Evolutionary conservation across 106 monocot species (phyloP), one percentile per base, ranked within the genome.

Genomic region (Allium sativum): DNA sequence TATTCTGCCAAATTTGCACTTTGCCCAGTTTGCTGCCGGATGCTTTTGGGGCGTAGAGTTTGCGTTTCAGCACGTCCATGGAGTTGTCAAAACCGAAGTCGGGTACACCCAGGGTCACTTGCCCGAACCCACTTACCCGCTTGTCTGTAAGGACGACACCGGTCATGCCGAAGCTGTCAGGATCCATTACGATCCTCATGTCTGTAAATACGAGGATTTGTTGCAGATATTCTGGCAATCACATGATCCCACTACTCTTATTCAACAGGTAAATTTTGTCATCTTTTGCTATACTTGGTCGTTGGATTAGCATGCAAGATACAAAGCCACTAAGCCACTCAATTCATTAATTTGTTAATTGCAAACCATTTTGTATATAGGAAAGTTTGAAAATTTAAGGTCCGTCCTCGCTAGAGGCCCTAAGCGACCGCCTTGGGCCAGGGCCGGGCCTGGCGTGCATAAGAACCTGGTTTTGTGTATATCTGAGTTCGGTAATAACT

Each of bases 41-140:
- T 87, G 87, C 60, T 87, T 87, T 67, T 87, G 87, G 87, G 82
- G 87, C 3, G 76, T 76, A 40, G 86, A 87, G 71, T 73, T 87
- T 8, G 73, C 67, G 46, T 87, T 87, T 63, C 86, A 82, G 86
- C 72, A 82, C 43, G 79, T 82, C 12, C 59, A 75, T 9, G 82
- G 86, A 20, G 86, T 79, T 15, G 46, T 65, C 58, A 81, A 82
- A 72, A 84, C 92, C 48, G 92, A 93, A 79, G 87, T 82, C 19
- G 92, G 92, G 11, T 93, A 82, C 76, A 72, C 81, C 14, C 92
- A 93, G 79, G 92, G 92, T 21, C 60, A 70, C 53, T 11, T 74
- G 22, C 64, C 53, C 21, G 56, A 73, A 15, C 92, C 92, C 15
- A 77, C 74, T 50, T 93, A 93, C 70, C 3, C 16, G 20, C 72